Evolutionary conservation across 345 rosid species (phyloP).

Genomic region (Stellera chamaejasme): DNA sequence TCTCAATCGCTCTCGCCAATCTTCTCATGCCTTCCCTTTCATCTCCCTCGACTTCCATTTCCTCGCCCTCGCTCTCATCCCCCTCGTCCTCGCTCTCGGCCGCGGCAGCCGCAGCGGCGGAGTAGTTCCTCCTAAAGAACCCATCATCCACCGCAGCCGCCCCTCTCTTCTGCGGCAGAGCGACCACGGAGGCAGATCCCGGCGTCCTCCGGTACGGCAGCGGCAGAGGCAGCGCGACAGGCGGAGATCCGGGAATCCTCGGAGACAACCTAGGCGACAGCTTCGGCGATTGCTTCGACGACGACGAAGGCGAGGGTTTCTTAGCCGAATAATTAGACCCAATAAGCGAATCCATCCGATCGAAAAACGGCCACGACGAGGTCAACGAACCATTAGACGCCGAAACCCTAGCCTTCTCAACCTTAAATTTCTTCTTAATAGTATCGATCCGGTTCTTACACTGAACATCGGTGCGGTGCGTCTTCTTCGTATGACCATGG

Average conservation of each 20-base stretch:
- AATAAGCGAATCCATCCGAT: constrained; percentile 66
- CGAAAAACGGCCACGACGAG: constrained; percentile 83
- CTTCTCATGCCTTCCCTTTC: constrained; percentile 43
- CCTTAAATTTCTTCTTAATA: constrained; percentile 89
- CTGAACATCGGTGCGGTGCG: constrained; percentile 94
- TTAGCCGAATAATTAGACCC: constrained; percentile 46
- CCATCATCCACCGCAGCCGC: constrained; percentile 29
- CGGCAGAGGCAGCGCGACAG: constrained; percentile 40
- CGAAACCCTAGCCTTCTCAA: constrained; percentile 73
- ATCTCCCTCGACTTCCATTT: constrained; percentile 18
- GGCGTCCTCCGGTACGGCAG: constrained; percentile 23
- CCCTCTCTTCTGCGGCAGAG: constrained; percentile 67
- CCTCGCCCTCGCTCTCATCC: constrained; percentile 25
- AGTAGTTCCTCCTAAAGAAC: constrained; percentile 56
- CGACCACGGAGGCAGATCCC: constrained; percentile 34
- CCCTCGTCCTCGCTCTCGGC: constrained; percentile 49
- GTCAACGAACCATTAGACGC: constrained; percentile 41
- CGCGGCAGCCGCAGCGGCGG: constrained; percentile 87
- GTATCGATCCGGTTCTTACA: constrained; percentile 99
- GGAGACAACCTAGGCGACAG: constrained; percentile 24
- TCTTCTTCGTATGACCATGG: constrained; percentile 79
- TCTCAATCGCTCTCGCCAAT: constrained; percentile 65
- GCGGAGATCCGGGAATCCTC: constrained; percentile 32
- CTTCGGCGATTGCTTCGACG: constrained; percentile 18
- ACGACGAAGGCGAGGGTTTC: constrained; percentile 35